Conservation (phyloP, 2,329 filamentous ascomycete species). For the Fusarium camptoceras region DNA sequence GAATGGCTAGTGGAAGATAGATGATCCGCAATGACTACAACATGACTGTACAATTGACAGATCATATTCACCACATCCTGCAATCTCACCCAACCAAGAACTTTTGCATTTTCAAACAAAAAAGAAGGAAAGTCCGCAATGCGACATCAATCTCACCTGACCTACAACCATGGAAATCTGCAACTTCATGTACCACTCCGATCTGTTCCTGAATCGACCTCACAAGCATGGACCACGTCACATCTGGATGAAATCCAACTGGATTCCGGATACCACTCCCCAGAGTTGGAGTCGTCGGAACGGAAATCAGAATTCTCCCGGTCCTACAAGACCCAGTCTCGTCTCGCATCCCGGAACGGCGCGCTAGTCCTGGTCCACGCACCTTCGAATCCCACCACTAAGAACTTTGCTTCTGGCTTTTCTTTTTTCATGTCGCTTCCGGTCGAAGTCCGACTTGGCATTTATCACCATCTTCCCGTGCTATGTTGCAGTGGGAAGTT, state of each 20-base stretch:
- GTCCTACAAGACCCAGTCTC: not conserved
- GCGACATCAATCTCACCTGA: constrained; percentile 11
- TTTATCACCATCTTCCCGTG: constrained; percentile 14
- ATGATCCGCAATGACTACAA: not conserved
- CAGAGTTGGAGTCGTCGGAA: not conserved
- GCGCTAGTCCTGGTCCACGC: not conserved
- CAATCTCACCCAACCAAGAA: not conserved
- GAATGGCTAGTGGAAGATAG: not conserved
- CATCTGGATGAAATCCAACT: constrained; percentile 10
- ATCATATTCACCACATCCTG: not conserved
- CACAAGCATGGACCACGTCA: constrained; percentile 4
- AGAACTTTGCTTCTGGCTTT: not conserved
- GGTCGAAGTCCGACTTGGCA: constrained; percentile 17
- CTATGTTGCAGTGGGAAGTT: not conserved
- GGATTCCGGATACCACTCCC: not conserved
- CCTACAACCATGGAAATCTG: not conserved
- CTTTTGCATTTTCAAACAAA: not conserved
- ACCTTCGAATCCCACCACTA: not conserved
- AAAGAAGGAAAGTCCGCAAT: not conserved
- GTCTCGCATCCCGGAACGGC: not conserved
- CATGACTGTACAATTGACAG: not conserved
- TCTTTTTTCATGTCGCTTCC: constrained; percentile 13
- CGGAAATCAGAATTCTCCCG: not conserved
- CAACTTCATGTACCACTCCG: not conserved
- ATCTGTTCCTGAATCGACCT: not conserved